Percentiles rank a stretch among this genome's conserved stretches.
Evolutionary conservation across 129 eudicot species (phyloP).

Genomic region (Chrysanthemum makinoi): DNA sequence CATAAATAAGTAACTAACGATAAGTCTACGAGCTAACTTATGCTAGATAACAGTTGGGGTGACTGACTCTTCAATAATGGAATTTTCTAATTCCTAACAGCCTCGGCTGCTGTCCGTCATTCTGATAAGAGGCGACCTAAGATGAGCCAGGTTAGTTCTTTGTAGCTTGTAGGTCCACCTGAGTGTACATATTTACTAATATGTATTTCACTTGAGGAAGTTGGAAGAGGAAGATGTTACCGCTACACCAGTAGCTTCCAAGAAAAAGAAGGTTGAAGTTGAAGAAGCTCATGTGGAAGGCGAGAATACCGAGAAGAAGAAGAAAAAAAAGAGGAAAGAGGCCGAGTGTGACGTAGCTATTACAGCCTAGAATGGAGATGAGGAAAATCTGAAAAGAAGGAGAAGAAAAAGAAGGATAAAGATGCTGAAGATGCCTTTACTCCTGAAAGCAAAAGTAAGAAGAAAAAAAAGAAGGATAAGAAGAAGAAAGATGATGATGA

Average conservation of each 20-base stretch:
- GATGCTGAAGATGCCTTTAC: conserved; percentile 44
- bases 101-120: no score
- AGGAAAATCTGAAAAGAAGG: conserved; percentile 65
- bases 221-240: conserved; percentile 39
- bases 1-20: no score
- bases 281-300: conserved; percentile 28
- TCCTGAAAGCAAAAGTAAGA: conserved; percentile 36
- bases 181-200: no score
- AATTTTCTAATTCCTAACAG: no score
- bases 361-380: conserved; percentile 35
- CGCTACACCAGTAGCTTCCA: conserved; percentile 23
- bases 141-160: no score
- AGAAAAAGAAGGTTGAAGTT: conserved; percentile 36
- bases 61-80: no score
- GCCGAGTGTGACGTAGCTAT: conserved; percentile 24
- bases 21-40: no score
- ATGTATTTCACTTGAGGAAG: no score
- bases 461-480: conserved; percentile 55
- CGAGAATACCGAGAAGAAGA: conserved; percentile 44
- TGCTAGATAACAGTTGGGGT: no score
- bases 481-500: conserved; percentile 56
- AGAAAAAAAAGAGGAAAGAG: conserved; percentile 52
- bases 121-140: no score
- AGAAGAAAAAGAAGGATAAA: conserved; percentile 50
- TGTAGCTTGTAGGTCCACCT: no score